Evolutionary conservation across 805 yeast species (phyloP).

Genomic region (Maudiozyma pseudohumilis): DNA sequence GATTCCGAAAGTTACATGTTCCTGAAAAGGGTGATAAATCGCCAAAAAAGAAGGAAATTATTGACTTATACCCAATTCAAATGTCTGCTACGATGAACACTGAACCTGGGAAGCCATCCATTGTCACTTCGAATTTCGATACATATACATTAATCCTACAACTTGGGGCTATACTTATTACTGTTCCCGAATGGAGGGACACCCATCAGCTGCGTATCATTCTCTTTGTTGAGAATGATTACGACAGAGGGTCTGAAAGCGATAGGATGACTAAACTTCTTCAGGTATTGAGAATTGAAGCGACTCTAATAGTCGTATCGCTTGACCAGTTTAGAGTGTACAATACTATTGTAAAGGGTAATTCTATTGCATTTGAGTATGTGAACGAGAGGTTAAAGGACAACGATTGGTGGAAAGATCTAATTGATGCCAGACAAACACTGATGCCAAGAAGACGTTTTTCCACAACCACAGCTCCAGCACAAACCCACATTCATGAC

Average conservation of each 20-base stretch:
- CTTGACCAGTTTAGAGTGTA: conserved; percentile 52
- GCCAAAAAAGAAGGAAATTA: conserved; percentile 36
- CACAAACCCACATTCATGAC: conserved; percentile 3
- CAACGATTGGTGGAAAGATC: conserved; percentile 84
- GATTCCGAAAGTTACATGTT: conserved; percentile 57
- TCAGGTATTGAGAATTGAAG: conserved; percentile 73
- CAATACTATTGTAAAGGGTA: conserved; percentile 70
- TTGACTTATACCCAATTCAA: conserved; percentile 93
- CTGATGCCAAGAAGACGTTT: conserved; percentile 21
- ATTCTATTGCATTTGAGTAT: conserved; percentile 32
- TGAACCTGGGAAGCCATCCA: conserved; percentile 27
- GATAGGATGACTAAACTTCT: conserved; percentile 53
- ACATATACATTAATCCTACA: conserved; percentile 91
- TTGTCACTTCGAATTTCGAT: conserved; percentile 83
- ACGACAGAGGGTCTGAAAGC: conserved; percentile 63
- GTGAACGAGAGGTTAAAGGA: conserved; percentile 42
- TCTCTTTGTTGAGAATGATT: conserved; percentile 73
- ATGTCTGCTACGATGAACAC: conserved; percentile 69
- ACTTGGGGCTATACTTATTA: conserved; percentile 82
- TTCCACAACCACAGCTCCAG: conserved; percentile 26
- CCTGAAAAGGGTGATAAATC: conserved; percentile 36
- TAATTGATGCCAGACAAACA: conserved; percentile 46
- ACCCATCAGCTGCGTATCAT: conserved; percentile 70
- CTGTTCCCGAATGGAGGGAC: conserved; percentile 88
- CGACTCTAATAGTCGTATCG: conserved; percentile 66